These are phyloP conservation scores for Fragaria vesca DNA, from an alignment of 306 rosid species.

Conservation along the genomic window DNA sequence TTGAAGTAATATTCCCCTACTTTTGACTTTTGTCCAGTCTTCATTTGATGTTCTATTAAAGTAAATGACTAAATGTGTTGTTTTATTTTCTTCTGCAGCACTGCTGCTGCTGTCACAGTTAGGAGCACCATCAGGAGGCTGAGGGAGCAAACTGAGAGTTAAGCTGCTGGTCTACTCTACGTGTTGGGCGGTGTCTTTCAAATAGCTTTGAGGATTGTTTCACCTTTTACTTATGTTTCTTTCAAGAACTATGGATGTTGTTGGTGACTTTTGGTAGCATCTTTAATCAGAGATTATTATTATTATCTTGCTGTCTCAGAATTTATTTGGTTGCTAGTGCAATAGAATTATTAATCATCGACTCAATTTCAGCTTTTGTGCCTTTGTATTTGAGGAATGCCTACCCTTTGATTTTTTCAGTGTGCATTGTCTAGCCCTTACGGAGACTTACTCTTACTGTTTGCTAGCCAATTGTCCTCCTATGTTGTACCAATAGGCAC, in stretches of 20 bases:
- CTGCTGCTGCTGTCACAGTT: slow-evolving; percentile 85
- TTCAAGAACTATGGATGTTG: neutral
- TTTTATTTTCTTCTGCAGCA: slow-evolving; percentile 43
- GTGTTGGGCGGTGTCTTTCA: neutral
- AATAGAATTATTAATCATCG: neutral
- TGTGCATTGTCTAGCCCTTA: too few relatives aligned
- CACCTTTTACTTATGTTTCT: neutral
- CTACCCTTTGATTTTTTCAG: too few relatives aligned
- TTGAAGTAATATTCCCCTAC: slow-evolving; percentile 48
- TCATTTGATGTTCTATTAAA: neutral
- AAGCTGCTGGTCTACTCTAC: neutral
- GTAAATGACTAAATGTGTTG: neutral
- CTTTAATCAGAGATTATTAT: neutral
- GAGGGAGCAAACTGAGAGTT: slow-evolving; percentile 84
- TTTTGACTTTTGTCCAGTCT: neutral
- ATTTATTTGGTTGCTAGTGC: neutral
- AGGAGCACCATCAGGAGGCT: slow-evolving; percentile 78
- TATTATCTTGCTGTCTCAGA: neutral
- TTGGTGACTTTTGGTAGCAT: neutral
- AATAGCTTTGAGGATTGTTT: slow-evolving; percentile 5
- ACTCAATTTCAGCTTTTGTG: neutral
- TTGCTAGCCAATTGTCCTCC: too few relatives aligned
- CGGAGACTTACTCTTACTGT: too few relatives aligned
- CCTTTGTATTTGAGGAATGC: neutral
- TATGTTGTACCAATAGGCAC: too few relatives aligned